These are phyloP conservation scores for Pneumocystis jirovecii DNA, from an alignment of 1,139 yeast species.

Conservation along the genomic window DNA sequence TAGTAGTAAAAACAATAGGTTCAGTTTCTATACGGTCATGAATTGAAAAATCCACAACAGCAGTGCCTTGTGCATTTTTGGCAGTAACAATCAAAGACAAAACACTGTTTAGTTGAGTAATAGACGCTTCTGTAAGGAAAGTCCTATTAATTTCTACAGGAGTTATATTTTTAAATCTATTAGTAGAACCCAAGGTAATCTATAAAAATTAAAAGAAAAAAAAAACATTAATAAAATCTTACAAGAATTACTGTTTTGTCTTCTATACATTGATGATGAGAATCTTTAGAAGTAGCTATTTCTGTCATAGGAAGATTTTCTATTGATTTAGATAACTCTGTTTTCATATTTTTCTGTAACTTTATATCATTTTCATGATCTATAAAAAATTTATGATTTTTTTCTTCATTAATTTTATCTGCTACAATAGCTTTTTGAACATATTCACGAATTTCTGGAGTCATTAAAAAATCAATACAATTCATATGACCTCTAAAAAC, in stretches of 20 bases:
- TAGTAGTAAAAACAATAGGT: slow-evolving; percentile 61
- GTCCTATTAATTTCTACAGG: slow-evolving; percentile 63
- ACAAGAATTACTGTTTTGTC: slow-evolving; percentile 54
- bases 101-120: slow-evolving; percentile 79
- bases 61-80: slow-evolving; percentile 41
- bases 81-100: slow-evolving; percentile 57
- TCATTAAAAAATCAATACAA: slow-evolving; percentile 44
- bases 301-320: not conserved
- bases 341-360: not conserved
- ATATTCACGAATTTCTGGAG: slow-evolving; percentile 26
- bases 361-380: slow-evolving; percentile 1
- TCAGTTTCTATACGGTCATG: slow-evolving; percentile 70
- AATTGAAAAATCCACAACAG: slow-evolving; percentile 63
- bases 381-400: not conserved
- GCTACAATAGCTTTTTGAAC: slow-evolving; percentile 3
- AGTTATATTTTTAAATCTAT: slow-evolving; percentile 41
- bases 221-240: not conserved
- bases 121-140: slow-evolving; percentile 57
- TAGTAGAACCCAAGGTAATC: slow-evolving; percentile 69
- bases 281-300: slow-evolving; percentile 41
- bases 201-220: not conserved
- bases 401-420: slow-evolving; percentile 3
- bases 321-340: not conserved
- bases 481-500: slow-evolving; percentile 73
- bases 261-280: slow-evolving; percentile 66